Conservation (phyloP, 176 grass and related monocot genomes). For the Rhynchospora breviuscula region DNA sequence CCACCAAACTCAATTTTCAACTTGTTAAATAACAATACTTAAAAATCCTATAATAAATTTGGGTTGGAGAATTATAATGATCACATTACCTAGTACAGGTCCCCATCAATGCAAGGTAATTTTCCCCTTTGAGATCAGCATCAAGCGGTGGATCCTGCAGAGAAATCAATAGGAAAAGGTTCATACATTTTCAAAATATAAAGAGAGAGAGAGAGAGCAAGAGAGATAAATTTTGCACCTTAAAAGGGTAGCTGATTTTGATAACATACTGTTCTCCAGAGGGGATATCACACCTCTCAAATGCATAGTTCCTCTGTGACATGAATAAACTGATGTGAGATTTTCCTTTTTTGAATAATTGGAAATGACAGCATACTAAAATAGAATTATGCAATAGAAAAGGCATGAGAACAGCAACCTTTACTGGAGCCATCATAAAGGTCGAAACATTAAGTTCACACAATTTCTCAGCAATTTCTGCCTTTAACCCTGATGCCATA, state of each 20-base stretch:
- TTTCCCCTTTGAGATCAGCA: slow-evolving; percentile 66
- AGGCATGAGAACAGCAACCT: slow-evolving; percentile 39
- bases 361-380: neutral
- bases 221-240: slow-evolving; percentile 38
- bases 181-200: slow-evolving; percentile 1
- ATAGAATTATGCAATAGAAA: neutral
- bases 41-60: neutral
- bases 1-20: neutral
- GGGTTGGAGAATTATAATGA: neutral
- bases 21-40: neutral
- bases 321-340: slow-evolving; percentile 11
- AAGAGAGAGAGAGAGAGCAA: neutral
- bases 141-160: slow-evolving; percentile 68
- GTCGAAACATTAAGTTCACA: slow-evolving; percentile 78
- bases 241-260: slow-evolving; percentile 93
- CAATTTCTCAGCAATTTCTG: slow-evolving; percentile 72
- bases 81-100: slow-evolving; percentile 60
- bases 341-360: neutral
- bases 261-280: slow-evolving; percentile 87
- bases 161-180: neutral
- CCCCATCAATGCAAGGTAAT: slow-evolving; percentile 86
- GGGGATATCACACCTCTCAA: slow-evolving; percentile 79
- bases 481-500: slow-evolving; percentile 74
- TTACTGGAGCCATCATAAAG: slow-evolving; percentile 89
- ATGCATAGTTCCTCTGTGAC: slow-evolving; percentile 88